Conservation (phyloP, 2,329 filamentous ascomycete species). For the Knufia petricola region DNA sequence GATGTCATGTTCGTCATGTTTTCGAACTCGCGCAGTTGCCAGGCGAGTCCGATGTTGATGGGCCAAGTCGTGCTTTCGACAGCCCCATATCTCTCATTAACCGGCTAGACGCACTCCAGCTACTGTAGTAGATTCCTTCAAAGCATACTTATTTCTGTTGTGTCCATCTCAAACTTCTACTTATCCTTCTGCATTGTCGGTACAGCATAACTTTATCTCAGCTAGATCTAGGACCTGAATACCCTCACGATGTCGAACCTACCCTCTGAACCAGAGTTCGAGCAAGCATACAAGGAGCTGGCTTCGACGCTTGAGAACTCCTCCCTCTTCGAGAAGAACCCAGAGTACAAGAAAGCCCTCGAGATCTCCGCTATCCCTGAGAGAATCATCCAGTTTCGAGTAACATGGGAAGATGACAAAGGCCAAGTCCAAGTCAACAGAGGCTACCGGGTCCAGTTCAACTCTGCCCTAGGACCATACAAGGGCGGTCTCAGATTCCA, state of each 20-base stretch:
- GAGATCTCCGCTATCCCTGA: constrained; percentile 83
- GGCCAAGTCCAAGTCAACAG: constrained; percentile 83
- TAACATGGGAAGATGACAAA: constrained; percentile 93
- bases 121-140: neutral
- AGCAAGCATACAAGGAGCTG: constrained; percentile 98
- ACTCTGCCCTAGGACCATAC: constrained; percentile 93
- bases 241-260: constrained; percentile 64
- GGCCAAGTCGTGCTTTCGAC: neutral
- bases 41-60: neutral
- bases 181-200: neutral
- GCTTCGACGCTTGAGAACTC: constrained; percentile 89
- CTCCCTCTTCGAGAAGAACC: constrained; percentile 84
- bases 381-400: constrained; percentile 93
- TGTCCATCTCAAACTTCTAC: neutral
- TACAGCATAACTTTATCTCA: neutral
- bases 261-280: constrained; percentile 86
- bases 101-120: neutral
- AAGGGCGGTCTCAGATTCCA: constrained; percentile 96
- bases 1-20: neutral
- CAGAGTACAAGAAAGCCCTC: constrained; percentile 87
- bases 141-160: neutral
- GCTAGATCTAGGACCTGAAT: neutral
- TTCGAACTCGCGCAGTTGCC: neutral
- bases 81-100: neutral
- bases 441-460: constrained; percentile 96